These are phyloP conservation scores for Lecanosticta acicola DNA, from an alignment of 2,329 filamentous ascomycete genomes.

Conservation along the genomic window DNA sequence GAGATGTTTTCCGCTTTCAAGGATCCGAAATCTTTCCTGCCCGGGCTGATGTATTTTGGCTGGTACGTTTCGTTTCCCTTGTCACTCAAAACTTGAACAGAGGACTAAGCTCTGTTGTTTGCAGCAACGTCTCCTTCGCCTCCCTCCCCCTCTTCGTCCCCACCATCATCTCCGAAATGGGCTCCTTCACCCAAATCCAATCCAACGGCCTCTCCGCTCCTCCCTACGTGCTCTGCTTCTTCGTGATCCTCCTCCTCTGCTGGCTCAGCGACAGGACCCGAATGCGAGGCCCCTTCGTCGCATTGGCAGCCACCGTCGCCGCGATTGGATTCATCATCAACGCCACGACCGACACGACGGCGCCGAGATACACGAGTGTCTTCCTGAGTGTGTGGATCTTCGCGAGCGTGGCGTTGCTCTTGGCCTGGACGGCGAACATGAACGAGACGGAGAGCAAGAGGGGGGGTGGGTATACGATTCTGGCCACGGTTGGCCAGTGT, in stretches of 20 bases:
- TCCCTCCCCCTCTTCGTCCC: conserved; percentile 40
- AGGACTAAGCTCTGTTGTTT: not conserved
- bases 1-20: conserved; percentile 19
- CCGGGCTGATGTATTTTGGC: conserved; percentile 20
- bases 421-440: conserved; percentile 37
- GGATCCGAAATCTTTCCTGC: conserved; percentile 18
- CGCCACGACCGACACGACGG: conserved; percentile 32
- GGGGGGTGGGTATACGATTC: conserved; percentile 34
- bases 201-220: conserved; percentile 38
- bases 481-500: conserved; percentile 53
- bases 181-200: conserved; percentile 44
- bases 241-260: conserved; percentile 34
- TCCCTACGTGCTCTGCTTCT: conserved; percentile 39
- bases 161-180: conserved; percentile 64
- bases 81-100: too few relatives aligned
- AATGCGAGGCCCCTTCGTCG: conserved; percentile 38
- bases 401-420: conserved; percentile 32
- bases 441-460: conserved; percentile 36
- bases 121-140: conserved; percentile 58
- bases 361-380: conserved; percentile 34
- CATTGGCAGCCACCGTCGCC: conserved; percentile 32
- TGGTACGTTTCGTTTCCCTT: conserved; percentile 10
- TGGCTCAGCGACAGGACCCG: conserved; percentile 36
- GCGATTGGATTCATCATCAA: conserved; percentile 40
- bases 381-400: conserved; percentile 40